Base-by-base conservation (phyloP, 352 stramenopile species). In the Phytophthora palmivora region DNA sequence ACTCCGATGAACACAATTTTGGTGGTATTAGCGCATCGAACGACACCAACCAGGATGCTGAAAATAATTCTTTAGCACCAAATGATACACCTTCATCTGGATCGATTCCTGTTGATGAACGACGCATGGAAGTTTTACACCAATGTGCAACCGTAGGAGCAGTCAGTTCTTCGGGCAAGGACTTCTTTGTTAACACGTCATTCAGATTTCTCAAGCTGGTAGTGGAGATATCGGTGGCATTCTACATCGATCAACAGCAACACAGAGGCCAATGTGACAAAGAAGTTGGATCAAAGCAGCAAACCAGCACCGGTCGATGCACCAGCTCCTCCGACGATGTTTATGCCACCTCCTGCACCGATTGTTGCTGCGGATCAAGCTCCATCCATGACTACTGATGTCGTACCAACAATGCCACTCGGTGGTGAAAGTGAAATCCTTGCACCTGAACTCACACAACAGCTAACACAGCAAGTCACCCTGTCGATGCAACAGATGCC, bases 91-190 rank as follows among this genome's bases (percentile, higher is more conserved):
- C 11, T 22, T 33, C 26, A 36, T 28, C 21, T 21, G 21, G 45
- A 47, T 46, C 50, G 8, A 88, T 90, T 16, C 53, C 69, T 12
- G 82, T 93, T 11, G 76, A 91, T 48, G 60, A 79, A 14, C 56
- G 66, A 0, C 72, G 81, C 7, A 67, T 89, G 39, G 58, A 87
- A 43, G 57, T 92, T 12, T 59, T 92, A n/a, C 82, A 92, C 21
- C 78, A 92, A 70, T 94, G 86, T 44, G 86, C 83, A 3, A 85
- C 70, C 2, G 80, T 94, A 0, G 86, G 83, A 3, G 63, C 70
- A 14, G 74, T 65, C 1, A 60, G 45, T 2, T 52, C 57, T 15
- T 72, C 71, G 7, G 57, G 58, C 5, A 76, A 65, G 37, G 76
- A 89, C 22, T 53, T 68, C 3, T 90, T 92, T 26, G 82, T 92